These are phyloP conservation scores for Aspergillus intermedius DNA, from an alignment of 2,329 filamentous ascomycete genomes.

Conservation along the genomic window DNA sequence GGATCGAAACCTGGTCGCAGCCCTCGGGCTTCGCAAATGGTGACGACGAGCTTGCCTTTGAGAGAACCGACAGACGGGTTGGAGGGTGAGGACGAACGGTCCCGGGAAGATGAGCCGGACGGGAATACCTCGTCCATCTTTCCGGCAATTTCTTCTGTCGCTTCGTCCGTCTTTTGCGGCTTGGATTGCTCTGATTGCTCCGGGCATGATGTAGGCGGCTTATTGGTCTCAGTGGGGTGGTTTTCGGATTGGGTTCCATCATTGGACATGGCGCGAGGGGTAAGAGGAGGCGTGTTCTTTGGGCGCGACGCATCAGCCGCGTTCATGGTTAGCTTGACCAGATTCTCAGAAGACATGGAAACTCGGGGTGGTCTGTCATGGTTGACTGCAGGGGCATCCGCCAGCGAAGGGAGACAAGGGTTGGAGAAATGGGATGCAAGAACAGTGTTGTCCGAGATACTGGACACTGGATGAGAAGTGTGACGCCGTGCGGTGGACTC, in stretches of 20 bases:
- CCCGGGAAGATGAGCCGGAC: conserved; percentile 11
- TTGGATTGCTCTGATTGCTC: conserved; percentile 9
- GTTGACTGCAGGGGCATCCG: conserved; percentile 47
- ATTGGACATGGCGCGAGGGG: conserved; percentile 76
- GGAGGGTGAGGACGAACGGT: conserved; percentile 18
- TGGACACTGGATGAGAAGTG: conserved; percentile 54
- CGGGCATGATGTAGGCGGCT: conserved; percentile 15
- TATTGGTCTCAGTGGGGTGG: conserved; percentile 20
- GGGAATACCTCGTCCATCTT: conserved; percentile 33
- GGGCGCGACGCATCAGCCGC: conserved; percentile 50
- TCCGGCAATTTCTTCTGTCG: conserved; percentile 30
- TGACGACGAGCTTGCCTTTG: conserved; percentile 84
- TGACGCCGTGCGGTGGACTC: conserved; percentile 37
- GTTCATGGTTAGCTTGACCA: conserved; percentile 74
- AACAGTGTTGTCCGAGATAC: conserved; percentile 58
- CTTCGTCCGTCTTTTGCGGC: conserved; percentile 15
- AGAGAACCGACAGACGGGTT: conserved; percentile 62
- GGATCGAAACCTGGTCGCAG: conserved; percentile 78
- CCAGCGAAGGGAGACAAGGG: conserved; percentile 47
- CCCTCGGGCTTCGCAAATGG: conserved; percentile 77
- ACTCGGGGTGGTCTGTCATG: conserved; percentile 33
- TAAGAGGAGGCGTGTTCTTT: conserved; percentile 91
- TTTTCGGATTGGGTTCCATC: conserved; percentile 40
- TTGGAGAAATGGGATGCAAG: conserved; percentile 64
- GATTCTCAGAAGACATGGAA: conserved; percentile 40